Conservation (phyloP, 345 rosid genomes). For the Adansonia digitata region DNA sequence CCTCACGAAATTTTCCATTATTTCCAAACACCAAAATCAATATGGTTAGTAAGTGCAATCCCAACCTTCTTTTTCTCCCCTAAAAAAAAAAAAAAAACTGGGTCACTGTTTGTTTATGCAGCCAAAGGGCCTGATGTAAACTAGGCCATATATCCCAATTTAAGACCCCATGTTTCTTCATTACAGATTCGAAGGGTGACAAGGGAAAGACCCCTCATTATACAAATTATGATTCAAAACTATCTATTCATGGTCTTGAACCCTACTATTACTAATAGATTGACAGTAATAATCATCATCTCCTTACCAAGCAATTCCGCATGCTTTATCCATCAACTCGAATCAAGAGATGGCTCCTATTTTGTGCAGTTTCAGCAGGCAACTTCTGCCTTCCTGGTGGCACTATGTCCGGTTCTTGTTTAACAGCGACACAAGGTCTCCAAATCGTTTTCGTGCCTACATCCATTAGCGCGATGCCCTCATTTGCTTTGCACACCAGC, state of each 20-base stretch:
- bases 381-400: slow-evolving; percentile 9
- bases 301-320: not conserved
- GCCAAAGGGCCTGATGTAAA: not conserved
- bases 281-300: not conserved
- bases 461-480: slow-evolving; percentile 87
- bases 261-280: not conserved
- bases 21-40: not conserved
- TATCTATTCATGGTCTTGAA: not conserved
- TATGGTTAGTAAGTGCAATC: not conserved
- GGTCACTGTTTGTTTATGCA: not conserved
- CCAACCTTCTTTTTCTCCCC: not conserved
- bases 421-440: slow-evolving; percentile 64
- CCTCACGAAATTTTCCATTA: not conserved
- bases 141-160: not conserved
- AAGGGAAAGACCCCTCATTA: not conserved
- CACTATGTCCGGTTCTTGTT: slow-evolving; percentile 14
- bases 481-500: slow-evolving; percentile 42
- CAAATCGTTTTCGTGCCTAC: slow-evolving; percentile 64
- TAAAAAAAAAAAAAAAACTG: not conserved
- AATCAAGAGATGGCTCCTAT: not conserved
- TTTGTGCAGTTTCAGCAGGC: not conserved
- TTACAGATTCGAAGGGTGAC: not conserved
- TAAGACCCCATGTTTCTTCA: not conserved
- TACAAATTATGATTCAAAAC: not conserved
- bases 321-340: not conserved